Base-by-base conservation (phyloP, 2,329 filamentous ascomycete genomes). In the Calonectria henricotiae region DNA sequence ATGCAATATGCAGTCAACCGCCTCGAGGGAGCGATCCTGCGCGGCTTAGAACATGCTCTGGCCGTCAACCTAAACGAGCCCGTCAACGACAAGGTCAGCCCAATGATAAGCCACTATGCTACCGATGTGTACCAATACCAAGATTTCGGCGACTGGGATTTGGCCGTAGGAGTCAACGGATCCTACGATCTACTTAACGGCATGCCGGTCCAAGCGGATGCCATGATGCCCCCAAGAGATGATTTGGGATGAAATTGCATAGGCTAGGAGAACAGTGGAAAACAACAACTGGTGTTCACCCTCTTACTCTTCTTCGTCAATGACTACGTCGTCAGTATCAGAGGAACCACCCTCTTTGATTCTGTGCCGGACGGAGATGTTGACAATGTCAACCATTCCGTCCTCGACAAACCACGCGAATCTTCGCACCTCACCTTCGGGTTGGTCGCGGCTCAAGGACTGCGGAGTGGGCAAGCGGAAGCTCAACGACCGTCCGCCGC, bases 1-100 rank as follows among this genome's bases (percentile, higher is more conserved):
- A 82, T 82, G 76, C 77, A 78, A 46, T 82, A 82, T 60, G 81
- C 81, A 8, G 81, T 82, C 20, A 82, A 82, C 64, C 78, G 81
- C 8, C 76, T 82, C 5, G 81, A 82, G 58, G 80, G 81, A 37
- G 80, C 79, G n/a, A 82, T 82, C 54, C 71, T 82, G 39, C 79
- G 81, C n/a, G 81, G 81, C 1, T 72, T 82, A 4, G 81, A 82
- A 73, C 81, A 82, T 69, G 79, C 81, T 1, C 76, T 82, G 2
- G 81, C 79, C 2, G 79, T 82, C 20, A 80, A 81, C 43, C 70
- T 82, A 17, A 75, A 81, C 39, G 79, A 81, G 64, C 79, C 79
- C 11, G 43, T 75, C 37, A 75, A 79, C 64, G 77, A 80, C 71
- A 73, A 77, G 44, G 74, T 78, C 35, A 80, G 76, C 70, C 77